These are phyloP conservation scores for Metarhizium brunneum DNA, from an alignment of 2,329 filamentous ascomycete species.

Conservation along the genomic window DNA sequence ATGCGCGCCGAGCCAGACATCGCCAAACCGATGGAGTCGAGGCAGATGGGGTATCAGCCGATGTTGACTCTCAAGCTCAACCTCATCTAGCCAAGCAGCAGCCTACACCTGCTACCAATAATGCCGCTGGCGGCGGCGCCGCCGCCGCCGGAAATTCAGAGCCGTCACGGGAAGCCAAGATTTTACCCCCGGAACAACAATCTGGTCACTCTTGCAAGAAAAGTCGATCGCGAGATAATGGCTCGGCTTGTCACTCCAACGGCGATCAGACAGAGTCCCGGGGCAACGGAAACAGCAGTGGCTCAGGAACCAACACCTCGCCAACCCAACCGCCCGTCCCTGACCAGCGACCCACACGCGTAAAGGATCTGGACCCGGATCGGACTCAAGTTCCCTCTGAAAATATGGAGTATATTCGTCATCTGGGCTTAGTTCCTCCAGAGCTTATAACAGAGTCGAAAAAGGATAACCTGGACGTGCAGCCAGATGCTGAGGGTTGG, in stretches of 20 bases:
- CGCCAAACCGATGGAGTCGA: slow-evolving; percentile 4
- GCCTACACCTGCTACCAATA: slow-evolving; percentile 14
- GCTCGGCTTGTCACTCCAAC: slow-evolving; percentile 37
- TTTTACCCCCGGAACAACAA: slow-evolving; percentile 26
- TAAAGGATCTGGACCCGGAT: slow-evolving; percentile 67
- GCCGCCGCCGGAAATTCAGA: slow-evolving; percentile 15
- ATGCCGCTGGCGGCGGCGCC: background rate
- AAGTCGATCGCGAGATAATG: slow-evolving; percentile 31
- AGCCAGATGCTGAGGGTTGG: slow-evolving; percentile 63
- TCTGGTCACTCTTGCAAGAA: slow-evolving; percentile 26
- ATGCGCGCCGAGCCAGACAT: slow-evolving; percentile 20
- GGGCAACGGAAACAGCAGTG: slow-evolving; percentile 21
- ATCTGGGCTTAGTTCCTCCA: slow-evolving; percentile 58
- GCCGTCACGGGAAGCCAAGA: slow-evolving; percentile 38
- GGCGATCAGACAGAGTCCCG: slow-evolving; percentile 36
- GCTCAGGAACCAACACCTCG: slow-evolving; percentile 27
- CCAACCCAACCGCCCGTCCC: slow-evolving; percentile 32
- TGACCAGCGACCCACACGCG: slow-evolving; percentile 69
- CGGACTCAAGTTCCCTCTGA: slow-evolving; percentile 66
- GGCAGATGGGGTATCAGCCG: slow-evolving; percentile 9
- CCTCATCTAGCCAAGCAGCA: slow-evolving; percentile 23
- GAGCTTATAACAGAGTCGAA: slow-evolving; percentile 38
- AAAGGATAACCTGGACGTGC: slow-evolving; percentile 32
- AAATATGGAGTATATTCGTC: slow-evolving; percentile 72
- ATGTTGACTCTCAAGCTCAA: slow-evolving; percentile 19